phyloP scores from a whole-genome alignment of 495 filamentous ascomycete species.

The Hypoxylon intermedium region DNA sequence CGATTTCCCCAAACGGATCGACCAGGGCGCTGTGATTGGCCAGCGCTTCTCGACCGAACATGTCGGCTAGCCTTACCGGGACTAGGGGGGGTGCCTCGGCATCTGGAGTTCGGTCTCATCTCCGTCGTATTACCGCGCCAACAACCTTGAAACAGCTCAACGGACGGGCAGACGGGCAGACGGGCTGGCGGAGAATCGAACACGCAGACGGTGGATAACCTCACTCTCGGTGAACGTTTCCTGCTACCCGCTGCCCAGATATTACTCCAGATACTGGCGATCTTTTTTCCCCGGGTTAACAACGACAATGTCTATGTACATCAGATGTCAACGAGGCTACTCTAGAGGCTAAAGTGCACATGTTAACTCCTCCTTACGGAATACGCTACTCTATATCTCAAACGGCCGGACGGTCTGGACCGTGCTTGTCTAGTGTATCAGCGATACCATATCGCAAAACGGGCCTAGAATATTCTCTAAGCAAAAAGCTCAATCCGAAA shows the following conservation, averaged over 20 bases:
- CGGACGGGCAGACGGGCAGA: too few relatives aligned
- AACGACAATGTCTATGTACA: slow-evolving; percentile 14
- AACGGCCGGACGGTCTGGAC: slow-evolving; percentile 4
- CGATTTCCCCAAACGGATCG: slow-evolving; percentile 36
- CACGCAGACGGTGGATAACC: too few relatives aligned
- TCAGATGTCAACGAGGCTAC: slow-evolving; percentile 6
- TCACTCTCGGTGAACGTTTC: slow-evolving; percentile 26
- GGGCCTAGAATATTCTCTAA: neutral
- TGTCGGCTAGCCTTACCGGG: slow-evolving; percentile 21
- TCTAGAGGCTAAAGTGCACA: slow-evolving; percentile 19
- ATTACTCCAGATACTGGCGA: neutral
- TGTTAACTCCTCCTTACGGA: slow-evolving; percentile 7
- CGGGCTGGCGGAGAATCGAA: slow-evolving; percentile 15
- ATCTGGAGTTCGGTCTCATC: slow-evolving; percentile 6
- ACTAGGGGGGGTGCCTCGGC: slow-evolving; percentile 18
- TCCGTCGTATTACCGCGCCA: slow-evolving; percentile 29
- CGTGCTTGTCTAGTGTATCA: neutral
- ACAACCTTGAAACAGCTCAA: slow-evolving; percentile 7
- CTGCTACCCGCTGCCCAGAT: neutral
- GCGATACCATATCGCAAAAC: neutral
- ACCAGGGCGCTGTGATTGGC: slow-evolving; percentile 30
- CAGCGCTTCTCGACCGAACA: neutral
- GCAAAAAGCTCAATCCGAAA: neutral
- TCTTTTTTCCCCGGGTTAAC: neutral
- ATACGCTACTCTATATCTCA: too few relatives aligned